Base-by-base conservation (phyloP, 129 eudicot genomes). In the Pseudognaphalium luteoalbum region DNA sequence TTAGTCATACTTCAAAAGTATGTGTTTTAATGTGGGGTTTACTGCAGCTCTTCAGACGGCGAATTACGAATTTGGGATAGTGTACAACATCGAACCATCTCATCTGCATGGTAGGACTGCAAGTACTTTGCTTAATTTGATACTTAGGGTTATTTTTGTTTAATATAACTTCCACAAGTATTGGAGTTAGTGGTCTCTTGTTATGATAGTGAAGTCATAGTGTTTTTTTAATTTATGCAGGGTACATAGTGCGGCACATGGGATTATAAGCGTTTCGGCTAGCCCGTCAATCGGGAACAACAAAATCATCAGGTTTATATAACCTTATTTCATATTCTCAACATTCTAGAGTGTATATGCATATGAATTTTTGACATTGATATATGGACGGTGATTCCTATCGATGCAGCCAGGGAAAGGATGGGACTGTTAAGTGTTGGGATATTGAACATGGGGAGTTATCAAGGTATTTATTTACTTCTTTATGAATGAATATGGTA, bases 191-290 rank as follows among this genome's bases (percentile, higher is more conserved):
- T 16, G 22, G 47, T n/a, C 52, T 54, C 22, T 66, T 60, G 34
- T 58, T 30, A 2, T 7, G 30, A 52, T 15, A 10, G 30, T 71
- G 22, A 28, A 19, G 28, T 42, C 14, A 1, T 52, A 28, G 52
- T 59, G 32, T 21, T 33, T 17, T 63, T 4, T 69, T 41, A 34
- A 33, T 14, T 71, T 60, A 21, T 80, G 57, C 79, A 88, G 96
- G 93, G 90, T 86, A 59, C 98, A 93, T 71, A 87, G 90, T 80
- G 97, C 97, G 6, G 89, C 93, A 57, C 98, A 90, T 74, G 98
- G 98, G 72, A 87, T 88, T 22, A 82, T 90, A 37, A 84, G 87
- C 64, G 83, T 93, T 83, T 83, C 83, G 8, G 76, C 91, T 62
- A 75, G 87, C 77, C 86, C 86, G 34, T 82, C 77, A 17, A n/a